Evolutionary conservation across 2,329 filamentous ascomycete species (phyloP).

Genomic region (Epichloe elymi): DNA sequence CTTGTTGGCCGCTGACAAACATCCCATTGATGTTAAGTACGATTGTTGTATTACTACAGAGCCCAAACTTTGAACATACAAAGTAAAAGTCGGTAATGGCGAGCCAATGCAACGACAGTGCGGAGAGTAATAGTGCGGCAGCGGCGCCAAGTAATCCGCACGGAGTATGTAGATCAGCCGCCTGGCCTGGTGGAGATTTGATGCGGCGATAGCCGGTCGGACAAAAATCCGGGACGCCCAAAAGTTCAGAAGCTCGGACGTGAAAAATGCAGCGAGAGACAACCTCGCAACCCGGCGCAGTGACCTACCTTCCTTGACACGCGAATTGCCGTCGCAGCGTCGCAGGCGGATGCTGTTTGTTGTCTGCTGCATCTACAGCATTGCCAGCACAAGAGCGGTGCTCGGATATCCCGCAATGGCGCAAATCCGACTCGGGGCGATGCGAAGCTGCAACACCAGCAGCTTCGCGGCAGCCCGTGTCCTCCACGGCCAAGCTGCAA

Average conservation of each 20-base stretch:
- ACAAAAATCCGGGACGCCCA: conserved; percentile 3
- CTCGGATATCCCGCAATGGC: conserved; percentile 14
- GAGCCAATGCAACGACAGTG: background rate
- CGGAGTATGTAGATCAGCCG: too few species aligned
- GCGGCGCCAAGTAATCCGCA: too few species aligned
- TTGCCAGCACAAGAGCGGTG: background rate
- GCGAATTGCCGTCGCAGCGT: background rate
- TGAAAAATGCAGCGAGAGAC: background rate
- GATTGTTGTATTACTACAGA: too few species aligned
- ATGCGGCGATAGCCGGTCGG: background rate
- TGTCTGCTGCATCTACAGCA: background rate
- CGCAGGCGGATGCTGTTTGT: background rate
- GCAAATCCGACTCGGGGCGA: conserved; percentile 20
- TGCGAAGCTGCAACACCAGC: conserved; percentile 7
- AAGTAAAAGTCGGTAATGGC: background rate
- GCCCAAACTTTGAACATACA: too few species aligned
- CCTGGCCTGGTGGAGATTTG: background rate
- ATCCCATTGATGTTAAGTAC: too few species aligned
- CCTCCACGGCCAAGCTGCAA: conserved; percentile 8
- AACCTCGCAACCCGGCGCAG: background rate
- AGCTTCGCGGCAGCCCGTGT: conserved; percentile 12
- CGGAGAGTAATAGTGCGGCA: background rate
- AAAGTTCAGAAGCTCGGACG: background rate
- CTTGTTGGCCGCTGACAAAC: too few species aligned
- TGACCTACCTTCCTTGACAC: background rate